Conservation (phyloP, 139 green algal species). For the Spirogloea muscicola region DNA sequence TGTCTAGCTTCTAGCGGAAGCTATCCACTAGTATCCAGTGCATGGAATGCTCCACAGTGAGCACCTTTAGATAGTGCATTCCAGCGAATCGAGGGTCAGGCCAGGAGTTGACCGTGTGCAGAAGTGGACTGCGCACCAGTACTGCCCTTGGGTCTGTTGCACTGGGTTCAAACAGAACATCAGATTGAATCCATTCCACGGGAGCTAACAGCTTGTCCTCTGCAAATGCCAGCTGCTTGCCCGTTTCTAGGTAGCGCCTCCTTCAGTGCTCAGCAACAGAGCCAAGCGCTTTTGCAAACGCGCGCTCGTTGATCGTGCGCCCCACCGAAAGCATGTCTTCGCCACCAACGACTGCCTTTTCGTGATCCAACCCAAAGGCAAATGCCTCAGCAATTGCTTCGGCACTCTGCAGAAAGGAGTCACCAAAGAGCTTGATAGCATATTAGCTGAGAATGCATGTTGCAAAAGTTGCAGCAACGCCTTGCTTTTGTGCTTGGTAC, state of each 20-base stretch:
- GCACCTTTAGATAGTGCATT: slow-evolving; percentile 22
- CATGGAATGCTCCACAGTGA: not conserved
- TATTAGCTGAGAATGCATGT: too few relatives aligned
- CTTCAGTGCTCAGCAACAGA: not conserved
- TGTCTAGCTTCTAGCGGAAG: not conserved
- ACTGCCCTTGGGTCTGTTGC: not conserved
- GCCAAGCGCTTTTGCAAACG: not conserved
- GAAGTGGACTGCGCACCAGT: not conserved
- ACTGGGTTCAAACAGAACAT: not conserved
- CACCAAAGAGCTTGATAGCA: too few relatives aligned
- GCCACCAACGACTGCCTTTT: not conserved
- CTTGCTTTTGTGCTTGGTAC: too few relatives aligned
- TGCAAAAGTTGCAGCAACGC: too few relatives aligned
- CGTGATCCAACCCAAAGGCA: not conserved
- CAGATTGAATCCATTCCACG: slow-evolving; percentile 1
- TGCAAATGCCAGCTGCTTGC: slow-evolving; percentile 3
- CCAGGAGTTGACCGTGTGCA: not conserved
- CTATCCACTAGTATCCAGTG: slow-evolving; percentile 4
- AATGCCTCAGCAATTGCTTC: not conserved
- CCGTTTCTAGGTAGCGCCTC: not conserved
- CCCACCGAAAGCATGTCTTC: not conserved
- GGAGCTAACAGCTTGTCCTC: not conserved
- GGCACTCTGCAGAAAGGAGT: too few relatives aligned
- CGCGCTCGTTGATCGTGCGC: not conserved
- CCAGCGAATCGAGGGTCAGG: slow-evolving; percentile 2